Evolutionary conservation across 805 yeast species (phyloP), one percentile per base, ranked within the genome.

Genomic region (Candida palmyrensis): DNA sequence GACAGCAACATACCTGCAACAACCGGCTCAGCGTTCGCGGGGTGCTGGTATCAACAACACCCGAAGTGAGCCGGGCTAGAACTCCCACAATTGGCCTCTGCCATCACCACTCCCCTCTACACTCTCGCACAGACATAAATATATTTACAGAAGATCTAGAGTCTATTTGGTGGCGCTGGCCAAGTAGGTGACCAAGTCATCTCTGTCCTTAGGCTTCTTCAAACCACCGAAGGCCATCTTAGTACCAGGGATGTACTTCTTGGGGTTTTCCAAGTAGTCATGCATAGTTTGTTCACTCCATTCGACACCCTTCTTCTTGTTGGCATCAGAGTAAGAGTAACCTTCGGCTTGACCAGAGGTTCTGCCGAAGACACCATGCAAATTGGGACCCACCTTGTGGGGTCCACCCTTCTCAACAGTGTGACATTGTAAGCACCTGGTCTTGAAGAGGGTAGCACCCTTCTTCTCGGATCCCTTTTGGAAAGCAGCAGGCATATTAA

Each of bases 181-280:
- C 57, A 90, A 75, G 83, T 87, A 90, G 55, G 97, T 78, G 58
- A 90, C 71, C 66, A 92, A 73, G 67, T 92, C 97, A 73, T 86
- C 85, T 82, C 97, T 87, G 77, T 92, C 98, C 82, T 88, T 90
- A 48, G 88, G 82, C 79, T 92, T 92, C 89, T 92, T 92, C 71
- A 92, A 79, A 75, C 98, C 98, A 73, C 96, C 98, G 57, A 90
- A 92, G 48, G 98, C 97, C 98, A 92, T 92, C 84, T 92, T 92
- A 75, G 97, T 92, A 69, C 98, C 98, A 64, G 98, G 98, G 53
- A 92, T 88, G 77, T 88, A 92, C 76, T 92, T 92, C 94, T 92
- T 92, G 74, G 98, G 98, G 85, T 92, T 92, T 72, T 84, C 95
- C 69, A 92, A 79, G 82, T 92, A 92, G 67, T 85, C 95, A 53